Evolutionary conservation across 2,329 filamentous ascomycete species (phyloP).

Genomic region (Pseudogymnoascus sp.): DNA sequence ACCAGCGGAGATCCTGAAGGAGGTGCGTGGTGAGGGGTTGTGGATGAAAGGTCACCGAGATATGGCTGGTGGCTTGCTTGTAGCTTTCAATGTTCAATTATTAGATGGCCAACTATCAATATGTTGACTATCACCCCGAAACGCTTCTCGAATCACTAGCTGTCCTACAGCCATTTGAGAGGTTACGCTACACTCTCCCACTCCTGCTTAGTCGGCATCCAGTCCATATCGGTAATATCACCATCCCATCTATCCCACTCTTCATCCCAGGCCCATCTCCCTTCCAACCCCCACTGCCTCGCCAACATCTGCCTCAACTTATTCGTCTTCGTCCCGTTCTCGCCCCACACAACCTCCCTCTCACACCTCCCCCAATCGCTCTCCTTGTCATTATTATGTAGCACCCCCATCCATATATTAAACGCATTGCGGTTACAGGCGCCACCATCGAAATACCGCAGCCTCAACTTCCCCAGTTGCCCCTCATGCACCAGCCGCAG

Average conservation of each 20-base stretch:
- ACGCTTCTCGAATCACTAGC: not conserved
- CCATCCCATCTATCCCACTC: not conserved
- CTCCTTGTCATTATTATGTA: not conserved
- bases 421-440: not conserved
- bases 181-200: too few species aligned
- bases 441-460: not conserved
- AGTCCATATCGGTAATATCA: not conserved
- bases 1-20: slow-evolving; percentile 37
- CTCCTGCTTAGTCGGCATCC: not conserved
- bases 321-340: not conserved
- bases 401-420: not conserved
- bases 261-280: not conserved
- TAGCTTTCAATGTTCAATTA: not conserved
- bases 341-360: not conserved
- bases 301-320: not conserved
- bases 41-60: not conserved
- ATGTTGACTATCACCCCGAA: not conserved
- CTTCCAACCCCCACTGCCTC: not conserved
- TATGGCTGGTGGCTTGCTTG: not conserved
- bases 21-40: not conserved
- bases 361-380: not conserved
- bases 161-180: not conserved
- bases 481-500: not conserved
- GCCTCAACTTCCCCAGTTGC: not conserved
- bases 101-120: not conserved